These are phyloP conservation scores for Pyracantha coccinea DNA, from an alignment of 331 rosid species.

Conservation along the genomic window DNA sequence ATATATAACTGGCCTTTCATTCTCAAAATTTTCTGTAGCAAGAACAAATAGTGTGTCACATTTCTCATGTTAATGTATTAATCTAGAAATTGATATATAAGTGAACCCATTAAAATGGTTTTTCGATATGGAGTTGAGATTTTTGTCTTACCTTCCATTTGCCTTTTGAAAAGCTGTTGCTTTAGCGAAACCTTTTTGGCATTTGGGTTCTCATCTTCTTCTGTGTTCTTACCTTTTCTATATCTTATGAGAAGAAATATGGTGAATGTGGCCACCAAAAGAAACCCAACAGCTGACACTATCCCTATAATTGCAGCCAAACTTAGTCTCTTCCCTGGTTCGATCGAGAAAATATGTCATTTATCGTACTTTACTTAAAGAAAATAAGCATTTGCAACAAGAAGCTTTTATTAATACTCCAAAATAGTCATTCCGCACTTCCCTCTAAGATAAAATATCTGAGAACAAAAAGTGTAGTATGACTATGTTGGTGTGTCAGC, in stretches of 20 bases:
- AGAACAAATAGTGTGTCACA: not conserved
- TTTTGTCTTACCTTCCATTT: slow-evolving; percentile 4
- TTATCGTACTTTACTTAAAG: not conserved
- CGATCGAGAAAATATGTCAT: not conserved
- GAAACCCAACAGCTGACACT: not conserved
- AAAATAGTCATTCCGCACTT: not conserved
- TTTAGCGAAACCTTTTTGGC: not conserved
- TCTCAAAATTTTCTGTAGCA: slow-evolving; percentile 12
- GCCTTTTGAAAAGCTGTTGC: slow-evolving; percentile 3
- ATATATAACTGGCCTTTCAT: slow-evolving; percentile 7
- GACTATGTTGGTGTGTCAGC: not conserved
- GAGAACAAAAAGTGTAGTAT: not conserved
- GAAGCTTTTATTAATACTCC: not conserved
- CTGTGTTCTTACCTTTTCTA: not conserved
- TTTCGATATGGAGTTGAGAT: not conserved
- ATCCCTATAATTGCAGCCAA: not conserved
- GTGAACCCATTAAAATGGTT: not conserved
- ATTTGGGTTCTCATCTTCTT: not conserved
- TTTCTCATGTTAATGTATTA: not conserved
- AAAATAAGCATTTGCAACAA: not conserved
- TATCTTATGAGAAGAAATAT: slow-evolving; percentile 2
- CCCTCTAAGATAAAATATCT: not conserved
- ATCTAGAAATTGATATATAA: not conserved
- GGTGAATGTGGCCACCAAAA: not conserved
- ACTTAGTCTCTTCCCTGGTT: slow-evolving; percentile 2